A percentile compares a stretch with the other conserved stretches of the same genome.
phyloP scores from a whole-genome alignment of 192 early-diverging fungal genomes.

The Backusella tarrabulga region DNA sequence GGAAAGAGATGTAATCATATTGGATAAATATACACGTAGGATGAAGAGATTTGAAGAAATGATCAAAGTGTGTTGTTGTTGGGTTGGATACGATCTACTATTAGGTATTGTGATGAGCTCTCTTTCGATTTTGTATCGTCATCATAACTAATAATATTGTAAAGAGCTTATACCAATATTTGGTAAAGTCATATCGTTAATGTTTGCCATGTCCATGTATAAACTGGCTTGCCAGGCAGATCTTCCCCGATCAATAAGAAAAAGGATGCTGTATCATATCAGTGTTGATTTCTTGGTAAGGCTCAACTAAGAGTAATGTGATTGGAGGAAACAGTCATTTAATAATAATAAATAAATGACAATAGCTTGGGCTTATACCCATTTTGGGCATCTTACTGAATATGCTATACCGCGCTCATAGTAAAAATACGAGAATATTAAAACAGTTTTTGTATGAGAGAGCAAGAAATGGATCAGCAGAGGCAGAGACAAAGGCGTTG shows the following conservation, averaged over 20 bases:
- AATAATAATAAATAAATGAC: neutral
- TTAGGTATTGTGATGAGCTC: neutral
- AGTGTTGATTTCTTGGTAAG: slow-evolving; percentile 32
- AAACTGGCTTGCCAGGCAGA: slow-evolving; percentile 25
- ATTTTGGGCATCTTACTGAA: slow-evolving; percentile 26
- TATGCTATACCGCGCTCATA: slow-evolving; percentile 24
- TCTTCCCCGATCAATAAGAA: slow-evolving; percentile 10
- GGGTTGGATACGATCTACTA: slow-evolving; percentile 31
- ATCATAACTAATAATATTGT: neutral
- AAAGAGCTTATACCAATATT: slow-evolving; percentile 30
- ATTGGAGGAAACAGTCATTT: neutral
- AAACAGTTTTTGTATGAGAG: slow-evolving; percentile 15
- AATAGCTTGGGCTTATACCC: slow-evolving; percentile 34
- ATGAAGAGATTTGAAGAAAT: slow-evolving; percentile 28
- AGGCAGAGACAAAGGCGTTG: neutral
- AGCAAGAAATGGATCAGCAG: neutral
- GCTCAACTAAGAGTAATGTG: neutral
- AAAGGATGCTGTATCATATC: slow-evolving; percentile 28
- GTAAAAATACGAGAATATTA: slow-evolving; percentile 22
- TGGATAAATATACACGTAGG: slow-evolving; percentile 22
- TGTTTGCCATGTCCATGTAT: slow-evolving; percentile 23
- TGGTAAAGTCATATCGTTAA: slow-evolving; percentile 27
- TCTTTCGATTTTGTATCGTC: no score
- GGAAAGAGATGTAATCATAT: slow-evolving; percentile 11
- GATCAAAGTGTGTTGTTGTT: slow-evolving; percentile 35